phyloP scores from a whole-genome alignment of 2,329 filamentous ascomycete species.

The Aspergillus ustus region DNA sequence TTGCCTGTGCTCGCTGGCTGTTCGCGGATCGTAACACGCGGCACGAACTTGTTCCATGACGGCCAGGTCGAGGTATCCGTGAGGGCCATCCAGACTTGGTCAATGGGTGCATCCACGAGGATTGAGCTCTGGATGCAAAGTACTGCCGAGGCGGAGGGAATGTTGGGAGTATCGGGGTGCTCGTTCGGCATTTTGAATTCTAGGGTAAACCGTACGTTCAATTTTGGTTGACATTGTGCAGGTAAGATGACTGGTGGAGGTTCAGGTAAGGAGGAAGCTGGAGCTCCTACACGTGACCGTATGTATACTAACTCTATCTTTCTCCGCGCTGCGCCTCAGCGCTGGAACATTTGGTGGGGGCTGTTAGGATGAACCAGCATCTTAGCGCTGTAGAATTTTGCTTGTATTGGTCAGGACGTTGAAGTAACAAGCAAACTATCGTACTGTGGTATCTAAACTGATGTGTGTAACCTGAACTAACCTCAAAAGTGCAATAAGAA shows the following conservation, averaged over 20 bases:
- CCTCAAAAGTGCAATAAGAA: not conserved
- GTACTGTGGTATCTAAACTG: not conserved
- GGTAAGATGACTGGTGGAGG: not conserved
- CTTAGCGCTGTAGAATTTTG: not conserved
- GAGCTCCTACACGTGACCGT: not conserved
- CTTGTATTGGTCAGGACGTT: not conserved
- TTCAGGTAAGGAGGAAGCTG: not conserved
- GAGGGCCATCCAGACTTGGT: constrained; percentile 50
- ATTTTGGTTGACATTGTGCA: not conserved
- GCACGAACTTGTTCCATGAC: constrained; percentile 54
- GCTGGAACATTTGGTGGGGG: not conserved
- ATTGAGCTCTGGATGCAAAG: constrained; percentile 40
- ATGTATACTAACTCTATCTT: not conserved
- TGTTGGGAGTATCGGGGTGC: constrained; percentile 33
- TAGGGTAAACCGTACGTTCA: not conserved
- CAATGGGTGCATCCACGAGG: constrained; percentile 46
- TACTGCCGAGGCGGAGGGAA: constrained; percentile 34
- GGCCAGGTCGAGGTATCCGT: constrained; percentile 52
- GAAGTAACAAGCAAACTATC: not conserved
- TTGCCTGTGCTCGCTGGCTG: constrained; percentile 34
- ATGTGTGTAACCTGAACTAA: not conserved
- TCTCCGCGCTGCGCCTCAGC: no score
- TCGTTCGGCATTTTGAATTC: not conserved
- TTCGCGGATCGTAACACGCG: constrained; percentile 50
- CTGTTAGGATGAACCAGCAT: not conserved